phyloP scores from a whole-genome alignment of 2,329 filamentous ascomycete species.

The Coniochaeta pulveracea region DNA sequence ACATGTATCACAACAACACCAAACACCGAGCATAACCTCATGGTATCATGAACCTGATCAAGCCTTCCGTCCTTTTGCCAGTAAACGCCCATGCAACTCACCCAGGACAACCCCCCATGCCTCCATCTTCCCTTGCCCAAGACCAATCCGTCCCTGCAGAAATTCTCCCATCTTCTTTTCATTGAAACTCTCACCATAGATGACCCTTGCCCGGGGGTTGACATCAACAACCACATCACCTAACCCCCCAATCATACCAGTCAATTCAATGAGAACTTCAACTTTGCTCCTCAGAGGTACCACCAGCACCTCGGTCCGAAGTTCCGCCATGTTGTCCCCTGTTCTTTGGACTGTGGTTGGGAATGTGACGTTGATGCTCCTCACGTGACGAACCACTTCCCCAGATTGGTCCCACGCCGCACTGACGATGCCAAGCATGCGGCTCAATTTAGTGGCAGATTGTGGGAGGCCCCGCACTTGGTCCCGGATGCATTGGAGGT shows the following conservation, averaged over 20 bases:
- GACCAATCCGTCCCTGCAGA: slow-evolving; percentile 41
- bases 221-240: slow-evolving; percentile 42
- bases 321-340: slow-evolving; percentile 51
- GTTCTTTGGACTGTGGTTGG: slow-evolving; percentile 53
- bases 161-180: slow-evolving; percentile 66
- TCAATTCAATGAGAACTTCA: slow-evolving; percentile 47
- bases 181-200: slow-evolving; percentile 73
- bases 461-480: slow-evolving; percentile 52
- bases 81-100: slow-evolving; percentile 42
- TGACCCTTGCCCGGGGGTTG: slow-evolving; percentile 43
- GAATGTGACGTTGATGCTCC: slow-evolving; percentile 49
- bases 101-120: slow-evolving; percentile 44
- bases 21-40: background rate
- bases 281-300: slow-evolving; percentile 57
- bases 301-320: slow-evolving; percentile 53
- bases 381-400: slow-evolving; percentile 47
- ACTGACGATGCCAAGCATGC: slow-evolving; percentile 48
- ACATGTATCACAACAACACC: no score
- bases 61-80: slow-evolving; percentile 42
- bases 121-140: slow-evolving; percentile 21
- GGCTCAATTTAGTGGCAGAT: slow-evolving; percentile 40
- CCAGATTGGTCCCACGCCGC: slow-evolving; percentile 55
- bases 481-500: slow-evolving; percentile 60
- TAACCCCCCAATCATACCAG: slow-evolving; percentile 27
- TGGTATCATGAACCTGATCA: background rate